These are phyloP conservation scores for Neurospora tetraspora DNA, from an alignment of 495 filamentous ascomycete species.

Conservation along the genomic window DNA sequence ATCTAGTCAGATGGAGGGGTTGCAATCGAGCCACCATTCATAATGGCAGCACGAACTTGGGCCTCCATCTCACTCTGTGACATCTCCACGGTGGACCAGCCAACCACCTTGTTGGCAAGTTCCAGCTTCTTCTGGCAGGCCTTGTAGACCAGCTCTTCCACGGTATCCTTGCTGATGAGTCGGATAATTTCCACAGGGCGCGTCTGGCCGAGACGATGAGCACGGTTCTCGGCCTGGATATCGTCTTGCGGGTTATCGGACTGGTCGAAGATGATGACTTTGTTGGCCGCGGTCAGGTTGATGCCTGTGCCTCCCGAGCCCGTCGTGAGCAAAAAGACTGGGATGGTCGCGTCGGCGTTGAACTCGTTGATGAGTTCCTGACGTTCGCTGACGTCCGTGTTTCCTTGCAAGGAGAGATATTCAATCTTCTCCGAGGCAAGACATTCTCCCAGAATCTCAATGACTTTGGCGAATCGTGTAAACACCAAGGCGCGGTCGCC, in stretches of 20 bases:
- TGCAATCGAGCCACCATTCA: conserved; percentile 2
- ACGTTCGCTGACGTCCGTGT: conserved; percentile 70
- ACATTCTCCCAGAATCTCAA: conserved; percentile 79
- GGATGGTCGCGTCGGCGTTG: conserved; percentile 62
- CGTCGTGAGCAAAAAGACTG: conserved; percentile 86
- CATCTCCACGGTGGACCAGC: conserved; percentile 22
- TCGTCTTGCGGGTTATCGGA: conserved; percentile 96
- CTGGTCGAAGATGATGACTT: conserved; percentile 94
- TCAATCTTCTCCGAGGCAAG: conserved; percentile 61
- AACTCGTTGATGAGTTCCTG: conserved; percentile 85
- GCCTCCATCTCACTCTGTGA: conserved; percentile 22
- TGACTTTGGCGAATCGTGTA: conserved; percentile 82
- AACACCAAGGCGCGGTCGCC: conserved; percentile 86
- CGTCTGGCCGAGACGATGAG: conserved; percentile 87
- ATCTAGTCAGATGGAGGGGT: conserved; percentile 7
- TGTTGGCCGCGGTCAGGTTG: conserved; percentile 90
- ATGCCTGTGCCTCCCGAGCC: conserved; percentile 92
- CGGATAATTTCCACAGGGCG: conserved; percentile 76
- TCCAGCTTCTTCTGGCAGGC: conserved; percentile 85
- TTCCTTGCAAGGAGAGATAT: conserved; percentile 76
- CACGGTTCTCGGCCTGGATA: conserved; percentile 90
- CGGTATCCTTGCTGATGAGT: conserved; percentile 71
- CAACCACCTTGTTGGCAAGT: conserved; percentile 71
- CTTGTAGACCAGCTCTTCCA: conserved; percentile 87
- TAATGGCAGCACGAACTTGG: conserved; percentile 13